These are phyloP conservation scores for Tolypocladium ophioglossoides DNA, from an alignment of 2,329 filamentous ascomycete genomes.

Conservation along the genomic window DNA sequence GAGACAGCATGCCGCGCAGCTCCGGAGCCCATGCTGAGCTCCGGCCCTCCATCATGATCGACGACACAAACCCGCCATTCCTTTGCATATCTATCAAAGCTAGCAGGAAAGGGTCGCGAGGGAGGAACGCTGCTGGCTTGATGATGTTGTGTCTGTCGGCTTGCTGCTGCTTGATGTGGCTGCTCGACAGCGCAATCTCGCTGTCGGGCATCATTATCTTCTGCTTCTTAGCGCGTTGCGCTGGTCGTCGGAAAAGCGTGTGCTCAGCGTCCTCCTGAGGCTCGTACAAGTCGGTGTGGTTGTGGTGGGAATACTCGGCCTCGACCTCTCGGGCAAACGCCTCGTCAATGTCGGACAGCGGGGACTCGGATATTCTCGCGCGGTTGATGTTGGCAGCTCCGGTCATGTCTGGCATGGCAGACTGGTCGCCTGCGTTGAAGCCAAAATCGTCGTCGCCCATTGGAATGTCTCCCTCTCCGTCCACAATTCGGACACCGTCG, in stretches of 20 bases:
- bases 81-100: conserved; percentile 88
- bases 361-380: conserved; percentile 57
- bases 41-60: conserved; percentile 71
- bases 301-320: conserved; percentile 42
- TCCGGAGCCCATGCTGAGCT: conserved; percentile 82
- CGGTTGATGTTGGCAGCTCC: conserved; percentile 39
- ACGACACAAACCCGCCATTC: conserved; percentile 80
- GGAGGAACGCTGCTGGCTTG: conserved; percentile 71
- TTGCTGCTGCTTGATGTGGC: conserved; percentile 78
- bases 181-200: conserved; percentile 65
- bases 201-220: conserved; percentile 76
- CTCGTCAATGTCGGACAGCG: conserved; percentile 59
- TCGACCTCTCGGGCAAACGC: conserved; percentile 49
- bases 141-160: conserved; percentile 78
- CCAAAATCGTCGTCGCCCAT: conserved; percentile 57
- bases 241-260: conserved; percentile 54
- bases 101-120: conserved; percentile 76
- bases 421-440: conserved; percentile 50
- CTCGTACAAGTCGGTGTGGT: conserved; percentile 50
- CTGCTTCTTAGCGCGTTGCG: conserved; percentile 63
- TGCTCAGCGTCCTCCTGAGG: conserved; percentile 46
- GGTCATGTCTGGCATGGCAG: conserved; percentile 38
- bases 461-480: conserved; percentile 52
- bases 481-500: conserved; percentile 47
- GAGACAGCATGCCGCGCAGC: conserved; percentile 79